These are phyloP conservation scores for Exophiala spinifera DNA, from an alignment of 2,329 filamentous ascomycete genomes.

Conservation along the genomic window DNA sequence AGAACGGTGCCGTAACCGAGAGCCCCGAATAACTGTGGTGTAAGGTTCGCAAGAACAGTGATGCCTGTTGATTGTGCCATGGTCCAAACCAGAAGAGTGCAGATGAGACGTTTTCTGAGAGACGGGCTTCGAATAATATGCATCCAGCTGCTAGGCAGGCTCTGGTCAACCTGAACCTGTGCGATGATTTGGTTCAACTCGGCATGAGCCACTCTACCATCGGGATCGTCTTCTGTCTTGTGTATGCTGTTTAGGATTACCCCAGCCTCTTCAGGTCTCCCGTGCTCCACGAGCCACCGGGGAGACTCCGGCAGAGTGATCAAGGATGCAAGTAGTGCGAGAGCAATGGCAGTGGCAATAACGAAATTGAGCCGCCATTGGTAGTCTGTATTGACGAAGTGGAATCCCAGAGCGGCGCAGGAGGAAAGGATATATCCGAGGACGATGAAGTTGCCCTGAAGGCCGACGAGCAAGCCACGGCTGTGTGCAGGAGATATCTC, in stretches of 20 bases:
- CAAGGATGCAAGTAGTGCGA: conserved; percentile 1
- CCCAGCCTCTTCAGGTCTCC: conserved; percentile 24
- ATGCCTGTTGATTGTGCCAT: conserved; percentile 36
- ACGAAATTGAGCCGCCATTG: conserved; percentile 29
- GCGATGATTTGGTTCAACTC: conserved; percentile 32
- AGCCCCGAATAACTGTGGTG: conserved; percentile 14
- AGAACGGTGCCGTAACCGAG: conserved; percentile 17
- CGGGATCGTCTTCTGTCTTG: conserved; percentile 26
- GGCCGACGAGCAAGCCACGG: conserved; percentile 37
- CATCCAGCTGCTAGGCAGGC: conserved; percentile 17
- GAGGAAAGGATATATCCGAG: conserved; percentile 30
- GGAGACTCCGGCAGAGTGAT: conserved; percentile 30
- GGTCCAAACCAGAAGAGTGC: conserved; percentile 32
- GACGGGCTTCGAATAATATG: conserved; percentile 28
- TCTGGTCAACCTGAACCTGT: conserved; percentile 30
- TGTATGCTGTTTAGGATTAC: conserved; percentile 29
- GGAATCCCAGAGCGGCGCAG: conserved; percentile 27
- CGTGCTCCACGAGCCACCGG: conserved; percentile 30
- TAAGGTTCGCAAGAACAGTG: conserved; percentile 33
- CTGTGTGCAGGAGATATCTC: conserved; percentile 16
- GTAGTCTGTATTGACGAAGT: conserved; percentile 24
- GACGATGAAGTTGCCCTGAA: conserved; percentile 31
- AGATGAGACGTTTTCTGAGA: conserved; percentile 31
- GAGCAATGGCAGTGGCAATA: background rate
- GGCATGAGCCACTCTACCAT: conserved; percentile 29